Conservation (phyloP, 441 rosid species). For the Erodium trifolium region DNA sequence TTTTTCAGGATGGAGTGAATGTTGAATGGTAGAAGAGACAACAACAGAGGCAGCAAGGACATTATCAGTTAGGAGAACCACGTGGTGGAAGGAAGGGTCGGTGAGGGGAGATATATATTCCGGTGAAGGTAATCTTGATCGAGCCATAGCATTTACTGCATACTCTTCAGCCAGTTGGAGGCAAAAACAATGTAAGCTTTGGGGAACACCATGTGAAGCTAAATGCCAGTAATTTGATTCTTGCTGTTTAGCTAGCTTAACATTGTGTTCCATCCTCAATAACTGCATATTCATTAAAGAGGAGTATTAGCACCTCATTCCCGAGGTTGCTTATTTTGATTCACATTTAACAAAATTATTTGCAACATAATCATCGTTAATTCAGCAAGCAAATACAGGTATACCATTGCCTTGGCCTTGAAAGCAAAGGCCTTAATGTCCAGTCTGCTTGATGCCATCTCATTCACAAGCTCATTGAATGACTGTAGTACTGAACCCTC, state of each 20-base stretch:
- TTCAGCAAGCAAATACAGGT: no score
- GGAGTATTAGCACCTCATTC: background rate
- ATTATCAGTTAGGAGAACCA: constrained; percentile 80
- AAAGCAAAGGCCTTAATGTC: constrained; percentile 72
- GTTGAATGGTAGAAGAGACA: constrained; percentile 59
- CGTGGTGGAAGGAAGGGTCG: constrained; percentile 60
- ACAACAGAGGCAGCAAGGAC: constrained; percentile 84
- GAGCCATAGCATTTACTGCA: constrained; percentile 72
- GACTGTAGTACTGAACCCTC: constrained; percentile 42
- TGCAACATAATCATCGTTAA: no score
- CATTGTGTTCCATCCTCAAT: constrained; percentile 59
- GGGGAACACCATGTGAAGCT: constrained; percentile 84
- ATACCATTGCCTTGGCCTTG: constrained; percentile 74
- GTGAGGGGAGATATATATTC: constrained; percentile 57
- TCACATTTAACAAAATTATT: background rate
- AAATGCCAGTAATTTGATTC: constrained; percentile 84
- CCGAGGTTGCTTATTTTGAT: background rate
- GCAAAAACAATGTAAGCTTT: constrained; percentile 76
- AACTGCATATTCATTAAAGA: constrained; percentile 35
- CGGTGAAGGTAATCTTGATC: constrained; percentile 73
- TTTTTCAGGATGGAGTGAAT: constrained; percentile 51
- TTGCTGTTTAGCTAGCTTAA: constrained; percentile 56
- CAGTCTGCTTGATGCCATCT: constrained; percentile 48
- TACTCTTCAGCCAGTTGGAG: constrained; percentile 84
- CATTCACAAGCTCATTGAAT: constrained; percentile 69